Conservation (phyloP, 1,284 basidiomycete genomes). For the Fomitopsis pinicola region DNA sequence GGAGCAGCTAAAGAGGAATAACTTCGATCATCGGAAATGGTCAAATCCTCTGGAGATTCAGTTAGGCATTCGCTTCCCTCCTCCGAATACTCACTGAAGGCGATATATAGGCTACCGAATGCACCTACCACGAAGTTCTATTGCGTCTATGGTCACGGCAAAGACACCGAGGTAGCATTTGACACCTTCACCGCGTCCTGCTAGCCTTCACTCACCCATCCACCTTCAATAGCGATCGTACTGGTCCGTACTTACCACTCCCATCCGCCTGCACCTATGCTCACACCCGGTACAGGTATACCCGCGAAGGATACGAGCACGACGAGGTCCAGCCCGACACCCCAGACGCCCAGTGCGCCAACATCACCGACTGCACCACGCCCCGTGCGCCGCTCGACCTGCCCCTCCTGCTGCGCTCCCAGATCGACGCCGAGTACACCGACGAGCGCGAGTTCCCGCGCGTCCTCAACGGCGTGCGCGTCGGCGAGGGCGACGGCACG, state of each 20-base stretch:
- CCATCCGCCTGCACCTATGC: neutral
- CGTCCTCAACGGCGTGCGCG: conserved; percentile 80
- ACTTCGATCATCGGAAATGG: conserved; percentile 80
- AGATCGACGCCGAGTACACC: conserved; percentile 83
- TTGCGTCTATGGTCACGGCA: conserved; percentile 95
- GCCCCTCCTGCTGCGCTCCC: conserved; percentile 59
- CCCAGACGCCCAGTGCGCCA: conserved; percentile 36
- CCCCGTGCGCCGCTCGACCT: conserved; percentile 49
- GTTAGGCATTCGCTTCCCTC: conserved; percentile 34
- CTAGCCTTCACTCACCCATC: neutral
- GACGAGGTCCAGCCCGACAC: conserved; percentile 56
- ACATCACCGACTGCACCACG: conserved; percentile 36
- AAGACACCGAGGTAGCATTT: conserved; percentile 80
- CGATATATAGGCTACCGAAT: conserved; percentile 61
- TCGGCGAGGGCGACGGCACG: conserved; percentile 96
- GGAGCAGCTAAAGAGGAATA: conserved; percentile 58
- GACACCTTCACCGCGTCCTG: conserved; percentile 10
- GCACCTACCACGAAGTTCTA: conserved; percentile 93
- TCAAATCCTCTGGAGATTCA: conserved; percentile 91
- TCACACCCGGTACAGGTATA: conserved; percentile 48
- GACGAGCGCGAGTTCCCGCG: conserved; percentile 61
- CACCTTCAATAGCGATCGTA: conserved; percentile 62
- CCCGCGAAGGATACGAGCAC: conserved; percentile 64
- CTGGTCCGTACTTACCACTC: conserved; percentile 40
- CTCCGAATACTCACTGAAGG: neutral